Evolutionary conservation across 805 yeast species (phyloP), one percentile per base, ranked within the genome.

Genomic region (Metschnikowia reukaufii): DNA sequence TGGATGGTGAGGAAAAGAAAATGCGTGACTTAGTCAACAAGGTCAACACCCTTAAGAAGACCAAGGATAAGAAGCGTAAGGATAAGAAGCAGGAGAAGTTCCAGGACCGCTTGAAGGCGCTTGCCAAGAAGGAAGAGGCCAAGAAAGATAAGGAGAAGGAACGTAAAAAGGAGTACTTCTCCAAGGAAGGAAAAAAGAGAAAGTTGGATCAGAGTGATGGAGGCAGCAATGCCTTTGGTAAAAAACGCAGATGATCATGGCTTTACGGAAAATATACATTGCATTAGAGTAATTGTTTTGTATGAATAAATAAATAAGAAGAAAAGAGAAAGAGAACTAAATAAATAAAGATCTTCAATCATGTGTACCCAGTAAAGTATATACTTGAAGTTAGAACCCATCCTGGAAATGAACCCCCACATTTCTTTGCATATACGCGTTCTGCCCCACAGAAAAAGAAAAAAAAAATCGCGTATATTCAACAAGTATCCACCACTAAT

Each of bases 1-100:
- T 91, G 33, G 87, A 84, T 35, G 96, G 95, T 13, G 96, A 88
- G 43, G 98, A 92, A 68, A 89, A 88, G 84, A 87, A 88, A 72
- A 91, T 96, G 27, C 79, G 97, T 57, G 84, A 89, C 30, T 78
- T 92, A 68, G 81, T 94, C 76, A 92, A 86, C 67, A 88, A 88
- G 69, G 82, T 94, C 46, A 79, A 86, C 59, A 89, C 98, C 0
- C 72, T 94, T 44, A 82, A 88, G 60, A 88, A 83, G 60, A 94
- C 86, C 49, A 92, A 92, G 73, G 96, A 88, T 23, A 79, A 80
- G 44, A 86, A 86, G 79, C 81, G 84, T 55, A 77, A 72, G 60
- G 75, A 78, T 32, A 88, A 88, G 71, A 88, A 88, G 68, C 77
- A 73, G 42, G 91, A 81, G 43, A 83, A 87, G 70, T 82, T 89